A percentile compares a stretch with the other conserved stretches of the same genome.
These are phyloP conservation scores for Solanum peruvianum DNA, from an alignment of 257 asterid species.

Conservation along the genomic window DNA sequence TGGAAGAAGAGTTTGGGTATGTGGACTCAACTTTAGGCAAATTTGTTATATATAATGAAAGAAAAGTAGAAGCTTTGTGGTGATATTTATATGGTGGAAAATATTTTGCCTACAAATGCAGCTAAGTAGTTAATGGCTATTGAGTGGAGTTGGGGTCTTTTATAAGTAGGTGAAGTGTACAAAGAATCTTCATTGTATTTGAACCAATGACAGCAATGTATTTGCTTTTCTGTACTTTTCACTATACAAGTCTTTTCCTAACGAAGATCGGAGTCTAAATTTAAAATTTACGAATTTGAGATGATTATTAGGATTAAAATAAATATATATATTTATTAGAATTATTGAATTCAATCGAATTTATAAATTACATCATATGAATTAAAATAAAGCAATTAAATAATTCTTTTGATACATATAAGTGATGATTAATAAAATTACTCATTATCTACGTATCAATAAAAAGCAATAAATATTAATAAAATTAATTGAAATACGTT, in stretches of 20 bases:
- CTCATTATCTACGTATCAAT: no score
- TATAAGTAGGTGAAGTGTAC: slow-evolving; percentile 18
- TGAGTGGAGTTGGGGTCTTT: not conserved
- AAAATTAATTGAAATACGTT: no score
- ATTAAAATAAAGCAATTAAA: no score
- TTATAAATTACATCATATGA: not conserved
- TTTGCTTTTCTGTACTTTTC: not conserved
- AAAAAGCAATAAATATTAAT: accelerated
- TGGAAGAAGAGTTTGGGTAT: not conserved
- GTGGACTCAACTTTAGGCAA: not conserved
- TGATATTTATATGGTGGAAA: slow-evolving; percentile 12
- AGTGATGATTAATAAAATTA: no score
- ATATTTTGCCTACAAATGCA: not conserved
- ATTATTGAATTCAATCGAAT: accelerated
- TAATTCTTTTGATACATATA: no score
- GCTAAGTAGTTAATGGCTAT: slow-evolving; percentile 11
- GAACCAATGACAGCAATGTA: slow-evolving; percentile 20
- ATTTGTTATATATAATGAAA: not conserved
- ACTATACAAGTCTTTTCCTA: not conserved
- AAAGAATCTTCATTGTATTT: slow-evolving; percentile 18
- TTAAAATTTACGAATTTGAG: no score
- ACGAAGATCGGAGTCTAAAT: accelerated
- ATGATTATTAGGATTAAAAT: not conserved
- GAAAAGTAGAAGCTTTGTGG: not conserved
- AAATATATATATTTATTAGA: not conserved